phyloP scores from a whole-genome alignment of 768 basidiomycete species.

The Amanita brunnescens region DNA sequence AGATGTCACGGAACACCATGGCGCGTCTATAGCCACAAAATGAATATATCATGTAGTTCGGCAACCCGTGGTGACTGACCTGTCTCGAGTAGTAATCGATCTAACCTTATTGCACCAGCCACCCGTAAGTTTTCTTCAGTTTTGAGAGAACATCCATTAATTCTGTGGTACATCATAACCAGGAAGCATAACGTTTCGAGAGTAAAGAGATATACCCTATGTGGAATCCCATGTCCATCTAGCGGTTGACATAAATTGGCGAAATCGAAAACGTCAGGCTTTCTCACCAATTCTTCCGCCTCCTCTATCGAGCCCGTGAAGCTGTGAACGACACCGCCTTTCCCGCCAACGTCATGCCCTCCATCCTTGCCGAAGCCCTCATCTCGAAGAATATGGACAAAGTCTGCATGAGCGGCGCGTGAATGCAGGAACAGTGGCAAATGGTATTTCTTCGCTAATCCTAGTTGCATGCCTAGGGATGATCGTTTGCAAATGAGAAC shows the following conservation, averaged over 20 bases:
- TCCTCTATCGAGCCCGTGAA: constrained; percentile 66
- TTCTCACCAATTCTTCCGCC: constrained; percentile 52
- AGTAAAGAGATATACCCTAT: constrained; percentile 32
- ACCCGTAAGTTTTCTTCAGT: constrained; percentile 54
- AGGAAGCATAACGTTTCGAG: not conserved
- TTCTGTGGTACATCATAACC: constrained; percentile 21
- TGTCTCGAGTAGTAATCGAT: constrained; percentile 64
- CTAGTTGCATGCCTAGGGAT: constrained; percentile 28
- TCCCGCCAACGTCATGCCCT: constrained; percentile 44
- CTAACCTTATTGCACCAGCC: constrained; percentile 46
- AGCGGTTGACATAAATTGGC: constrained; percentile 2
- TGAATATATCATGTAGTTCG: constrained; percentile 1
- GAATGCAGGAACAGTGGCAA: constrained; percentile 80
- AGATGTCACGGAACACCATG: constrained; percentile 65
- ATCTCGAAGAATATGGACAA: constrained; percentile 55
- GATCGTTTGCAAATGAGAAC: not conserved
- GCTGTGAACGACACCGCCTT: constrained; percentile 76
- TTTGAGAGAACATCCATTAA: constrained; percentile 76
- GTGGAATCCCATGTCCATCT: constrained; percentile 71
- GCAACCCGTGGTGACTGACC: constrained; percentile 29
- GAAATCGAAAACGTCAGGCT: not conserved
- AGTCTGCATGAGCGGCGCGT: constrained; percentile 64
- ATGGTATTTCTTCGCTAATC: constrained; percentile 58
- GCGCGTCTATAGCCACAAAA: constrained; percentile 42
- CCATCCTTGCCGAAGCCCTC: constrained; percentile 55